Evolutionary conservation across 2,329 filamentous ascomycete genomes (phyloP).

Genomic region (Herpotrichia juniperi): DNA sequence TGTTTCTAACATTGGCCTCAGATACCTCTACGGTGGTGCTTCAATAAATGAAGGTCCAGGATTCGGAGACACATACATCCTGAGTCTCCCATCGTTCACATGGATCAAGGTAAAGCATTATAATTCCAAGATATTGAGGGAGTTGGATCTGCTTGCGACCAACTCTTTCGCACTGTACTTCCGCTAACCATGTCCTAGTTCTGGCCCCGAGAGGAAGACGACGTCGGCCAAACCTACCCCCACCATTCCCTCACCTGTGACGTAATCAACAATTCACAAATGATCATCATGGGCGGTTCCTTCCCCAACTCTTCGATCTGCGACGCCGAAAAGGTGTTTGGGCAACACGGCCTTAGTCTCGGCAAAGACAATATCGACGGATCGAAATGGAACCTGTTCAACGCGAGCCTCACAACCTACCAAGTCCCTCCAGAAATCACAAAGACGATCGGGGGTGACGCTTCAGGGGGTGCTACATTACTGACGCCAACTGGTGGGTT

Average conservation of each 20-base stretch:
- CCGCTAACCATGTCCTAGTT: constrained; percentile 7
- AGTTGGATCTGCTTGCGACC: background rate
- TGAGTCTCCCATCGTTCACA: constrained; percentile 64
- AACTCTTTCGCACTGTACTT: constrained; percentile 23
- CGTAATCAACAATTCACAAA: constrained; percentile 59
- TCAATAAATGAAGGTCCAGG: constrained; percentile 52
- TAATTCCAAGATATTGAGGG: background rate
- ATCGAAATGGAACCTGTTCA: constrained; percentile 55
- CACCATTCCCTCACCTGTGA: constrained; percentile 59
- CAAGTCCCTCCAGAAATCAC: constrained; percentile 57
- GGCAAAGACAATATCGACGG: constrained; percentile 31
- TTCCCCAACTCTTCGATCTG: constrained; percentile 54
- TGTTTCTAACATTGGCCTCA: constrained; percentile 26
- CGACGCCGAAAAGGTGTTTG: constrained; percentile 57
- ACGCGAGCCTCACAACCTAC: constrained; percentile 56
- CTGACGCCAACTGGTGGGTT: constrained; percentile 54
- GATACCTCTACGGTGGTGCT: constrained; percentile 64
- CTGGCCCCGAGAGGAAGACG: constrained; percentile 22
- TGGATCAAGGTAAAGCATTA: constrained; percentile 58
- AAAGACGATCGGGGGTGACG: constrained; percentile 47
- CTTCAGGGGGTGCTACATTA: constrained; percentile 58
- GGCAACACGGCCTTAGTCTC: constrained; percentile 60
- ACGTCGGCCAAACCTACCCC: constrained; percentile 49
- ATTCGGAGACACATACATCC: constrained; percentile 66
- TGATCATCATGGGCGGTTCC: constrained; percentile 66